Evolutionary conservation across 2,329 filamentous ascomycete genomes (phyloP).

Genomic region (Hypomyces perniciosus): DNA sequence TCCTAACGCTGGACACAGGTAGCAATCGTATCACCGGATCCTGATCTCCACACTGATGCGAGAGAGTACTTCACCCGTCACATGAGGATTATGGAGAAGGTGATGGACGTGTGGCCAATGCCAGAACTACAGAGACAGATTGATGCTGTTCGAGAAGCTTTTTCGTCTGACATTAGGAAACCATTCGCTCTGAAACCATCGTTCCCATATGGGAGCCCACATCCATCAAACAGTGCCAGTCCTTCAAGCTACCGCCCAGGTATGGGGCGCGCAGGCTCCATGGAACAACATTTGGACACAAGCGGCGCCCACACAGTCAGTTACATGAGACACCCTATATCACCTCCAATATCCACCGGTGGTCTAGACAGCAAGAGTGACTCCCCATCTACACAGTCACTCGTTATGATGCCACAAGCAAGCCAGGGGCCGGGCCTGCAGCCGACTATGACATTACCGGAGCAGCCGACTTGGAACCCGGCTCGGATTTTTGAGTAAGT

Average conservation of each 20-base stretch:
- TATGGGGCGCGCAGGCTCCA: constrained; percentile 40
- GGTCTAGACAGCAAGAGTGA: constrained; percentile 71
- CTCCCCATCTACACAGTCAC: constrained; percentile 65
- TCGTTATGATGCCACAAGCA: constrained; percentile 63
- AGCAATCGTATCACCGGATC: constrained; percentile 87
- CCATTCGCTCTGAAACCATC: constrained; percentile 84
- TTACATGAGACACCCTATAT: constrained; percentile 66
- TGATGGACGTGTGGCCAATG: constrained; percentile 77
- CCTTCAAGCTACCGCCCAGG: constrained; percentile 48
- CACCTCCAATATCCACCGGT: constrained; percentile 71
- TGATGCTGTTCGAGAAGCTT: constrained; percentile 80
- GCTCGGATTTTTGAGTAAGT: constrained; percentile 85
- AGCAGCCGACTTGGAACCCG: constrained; percentile 73
- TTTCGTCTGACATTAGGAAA: constrained; percentile 77
- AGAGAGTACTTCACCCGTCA: constrained; percentile 86
- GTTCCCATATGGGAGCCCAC: constrained; percentile 81
- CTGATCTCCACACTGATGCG: constrained; percentile 77
- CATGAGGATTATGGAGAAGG: constrained; percentile 87
- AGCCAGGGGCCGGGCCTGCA: constrained; percentile 47
- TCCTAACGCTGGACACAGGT: constrained; percentile 48
- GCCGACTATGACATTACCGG: constrained; percentile 54
- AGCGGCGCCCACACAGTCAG: constrained; percentile 55
- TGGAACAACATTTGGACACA: constrained; percentile 50
- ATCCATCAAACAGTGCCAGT: constrained; percentile 55
- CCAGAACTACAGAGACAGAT: constrained; percentile 87